These are phyloP conservation scores for Capsella rubella DNA, from an alignment of 441 rosid genomes.

Conservation along the genomic window DNA sequence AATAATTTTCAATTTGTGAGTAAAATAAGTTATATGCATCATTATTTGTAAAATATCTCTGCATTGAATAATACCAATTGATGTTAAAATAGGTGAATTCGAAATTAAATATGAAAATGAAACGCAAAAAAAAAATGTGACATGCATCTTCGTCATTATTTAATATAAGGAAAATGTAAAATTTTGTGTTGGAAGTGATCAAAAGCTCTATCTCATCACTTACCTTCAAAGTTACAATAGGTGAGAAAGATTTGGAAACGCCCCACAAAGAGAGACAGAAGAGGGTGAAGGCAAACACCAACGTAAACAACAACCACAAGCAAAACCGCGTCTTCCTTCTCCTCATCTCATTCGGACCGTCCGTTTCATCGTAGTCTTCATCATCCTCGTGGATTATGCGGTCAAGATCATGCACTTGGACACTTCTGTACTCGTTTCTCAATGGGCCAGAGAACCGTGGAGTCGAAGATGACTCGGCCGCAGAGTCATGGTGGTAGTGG, in stretches of 20 bases:
- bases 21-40: no score
- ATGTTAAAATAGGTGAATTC: not conserved
- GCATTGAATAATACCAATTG: not conserved
- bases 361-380: constrained; percentile 48
- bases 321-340: constrained; percentile 56
- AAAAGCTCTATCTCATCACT: not conserved
- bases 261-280: constrained; percentile 86
- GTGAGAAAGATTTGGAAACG: constrained; percentile 71
- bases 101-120: not conserved
- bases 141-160: not conserved
- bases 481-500: constrained; percentile 53
- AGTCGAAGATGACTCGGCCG: constrained; percentile 72
- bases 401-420: constrained; percentile 45
- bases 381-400: constrained; percentile 36
- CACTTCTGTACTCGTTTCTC: constrained; percentile 67
- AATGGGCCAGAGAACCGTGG: constrained; percentile 71
- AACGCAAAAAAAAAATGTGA: not conserved
- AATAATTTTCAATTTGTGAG: not conserved
- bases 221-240: constrained; percentile 70
- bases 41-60: not conserved
- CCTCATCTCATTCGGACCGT: constrained; percentile 32
- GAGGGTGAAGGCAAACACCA: constrained; percentile 57
- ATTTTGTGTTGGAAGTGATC: not conserved
- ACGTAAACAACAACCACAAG: constrained; percentile 52
- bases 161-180: constrained; percentile 2